A percentile compares a stretch with the other conserved stretches of the same genome.
Evolutionary conservation across 73 alveolate species (phyloP).

Genomic region (Paramecium octaurelia): DNA sequence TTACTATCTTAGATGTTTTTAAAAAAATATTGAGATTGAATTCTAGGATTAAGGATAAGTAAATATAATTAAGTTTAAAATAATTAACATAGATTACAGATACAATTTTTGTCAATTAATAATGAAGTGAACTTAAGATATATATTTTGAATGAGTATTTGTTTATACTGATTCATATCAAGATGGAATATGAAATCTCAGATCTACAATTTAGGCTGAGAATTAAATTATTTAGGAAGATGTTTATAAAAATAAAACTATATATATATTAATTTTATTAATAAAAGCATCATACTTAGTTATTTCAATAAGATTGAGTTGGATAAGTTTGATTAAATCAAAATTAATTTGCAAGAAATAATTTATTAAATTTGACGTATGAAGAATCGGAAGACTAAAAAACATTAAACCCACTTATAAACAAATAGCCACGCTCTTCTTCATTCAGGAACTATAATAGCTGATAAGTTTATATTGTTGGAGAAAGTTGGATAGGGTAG

Average conservation of each 20-base stretch:
- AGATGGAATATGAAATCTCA: not conserved
- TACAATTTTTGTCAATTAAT: no score
- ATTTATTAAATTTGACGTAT: not conserved
- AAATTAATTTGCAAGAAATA: not conserved
- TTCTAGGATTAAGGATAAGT: no score
- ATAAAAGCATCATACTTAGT: not conserved
- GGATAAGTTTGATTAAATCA: not conserved
- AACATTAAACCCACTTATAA: not conserved
- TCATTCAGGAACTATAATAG: constrained; percentile 35
- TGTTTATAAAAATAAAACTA: not conserved
- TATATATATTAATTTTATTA: no score
- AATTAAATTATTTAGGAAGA: not conserved
- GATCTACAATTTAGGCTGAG: not conserved
- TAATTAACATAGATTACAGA: no score
- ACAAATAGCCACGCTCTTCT: not conserved
- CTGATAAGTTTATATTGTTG: constrained; percentile 32
- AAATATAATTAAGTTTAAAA: no score
- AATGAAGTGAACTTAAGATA: no score
- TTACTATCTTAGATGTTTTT: no score
- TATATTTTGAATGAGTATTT: no score
- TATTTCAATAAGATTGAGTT: not conserved
- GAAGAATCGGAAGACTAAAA: not conserved
- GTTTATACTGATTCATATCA: not conserved
- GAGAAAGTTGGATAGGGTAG: constrained; percentile 62
- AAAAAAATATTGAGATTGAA: no score